phyloP scores from a whole-genome alignment of 1,284 basidiomycete genomes.

The Boletus smithii region DNA sequence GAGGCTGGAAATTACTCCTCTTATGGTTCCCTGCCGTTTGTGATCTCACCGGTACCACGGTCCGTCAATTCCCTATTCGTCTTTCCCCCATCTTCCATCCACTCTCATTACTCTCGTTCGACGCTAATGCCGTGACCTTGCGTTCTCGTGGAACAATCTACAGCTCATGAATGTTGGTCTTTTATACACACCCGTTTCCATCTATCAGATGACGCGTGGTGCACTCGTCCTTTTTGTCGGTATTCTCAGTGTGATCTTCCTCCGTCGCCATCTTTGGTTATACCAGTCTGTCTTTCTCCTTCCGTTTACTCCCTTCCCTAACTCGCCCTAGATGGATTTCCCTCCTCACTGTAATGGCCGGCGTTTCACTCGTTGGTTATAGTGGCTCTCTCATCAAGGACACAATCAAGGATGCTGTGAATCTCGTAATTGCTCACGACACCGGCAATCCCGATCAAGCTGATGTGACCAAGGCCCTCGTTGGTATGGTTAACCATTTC shows the following conservation, averaged over 20 bases:
- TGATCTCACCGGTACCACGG: constrained; percentile 86
- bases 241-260: constrained; percentile 87
- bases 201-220: constrained; percentile 98
- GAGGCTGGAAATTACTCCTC: constrained; percentile 69
- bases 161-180: constrained; percentile 94
- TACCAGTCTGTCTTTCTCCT: constrained; percentile 60
- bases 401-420: constrained; percentile 46
- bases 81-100: neutral
- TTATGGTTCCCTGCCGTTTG: constrained; percentile 86
- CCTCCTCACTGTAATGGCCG: constrained; percentile 85
- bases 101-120: constrained; percentile 10
- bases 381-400: constrained; percentile 87
- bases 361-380: constrained; percentile 88
- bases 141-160: constrained; percentile 18
- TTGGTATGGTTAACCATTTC: constrained; percentile 46
- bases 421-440: constrained; percentile 25
- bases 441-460: constrained; percentile 45
- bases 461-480: constrained; percentile 61
- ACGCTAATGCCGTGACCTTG: constrained; percentile 20
- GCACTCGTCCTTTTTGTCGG: constrained; percentile 97
- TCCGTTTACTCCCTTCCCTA: constrained; percentile 2
- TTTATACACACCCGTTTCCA: constrained; percentile 93
- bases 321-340: constrained; percentile 75
- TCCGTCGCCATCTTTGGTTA: constrained; percentile 74
- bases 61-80: constrained; percentile 38